A percentile compares a stretch with the other conserved stretches of the same genome.
phyloP scores from a whole-genome alignment of 768 basidiomycete species.

The Austroboletus eburneus region DNA sequence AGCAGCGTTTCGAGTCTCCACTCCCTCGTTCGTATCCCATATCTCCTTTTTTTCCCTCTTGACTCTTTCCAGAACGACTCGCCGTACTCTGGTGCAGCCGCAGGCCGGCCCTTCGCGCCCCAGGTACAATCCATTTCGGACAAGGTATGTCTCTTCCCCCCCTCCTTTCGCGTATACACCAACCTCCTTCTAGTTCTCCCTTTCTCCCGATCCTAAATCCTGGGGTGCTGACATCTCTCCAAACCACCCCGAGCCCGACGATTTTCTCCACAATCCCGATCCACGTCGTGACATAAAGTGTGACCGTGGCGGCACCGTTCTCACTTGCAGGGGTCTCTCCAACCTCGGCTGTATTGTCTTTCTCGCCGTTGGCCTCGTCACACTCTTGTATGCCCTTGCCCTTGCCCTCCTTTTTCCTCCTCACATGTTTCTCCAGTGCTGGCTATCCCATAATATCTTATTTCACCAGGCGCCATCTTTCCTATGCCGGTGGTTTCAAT shows the following conservation, averaged over 20 bases:
- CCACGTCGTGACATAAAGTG: slow-evolving; percentile 56
- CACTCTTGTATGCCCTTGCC: slow-evolving; percentile 51
- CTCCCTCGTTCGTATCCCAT: slow-evolving; percentile 38
- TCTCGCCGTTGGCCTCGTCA: slow-evolving; percentile 47
- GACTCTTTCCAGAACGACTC: slow-evolving; percentile 34
- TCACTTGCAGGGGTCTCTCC: slow-evolving; percentile 64
- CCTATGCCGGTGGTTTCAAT: slow-evolving; percentile 61
- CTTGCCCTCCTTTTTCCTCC: neutral
- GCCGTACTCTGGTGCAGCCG: slow-evolving; percentile 34
- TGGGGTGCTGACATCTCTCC: slow-evolving; percentile 70
- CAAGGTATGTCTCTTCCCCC: slow-evolving; percentile 40
- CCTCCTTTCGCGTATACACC: neutral
- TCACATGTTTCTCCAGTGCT: slow-evolving; percentile 38
- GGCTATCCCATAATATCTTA: slow-evolving; percentile 62
- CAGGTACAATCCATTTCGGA: slow-evolving; percentile 50
- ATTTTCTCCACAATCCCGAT: slow-evolving; percentile 72
- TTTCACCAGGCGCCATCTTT: slow-evolving; percentile 42
- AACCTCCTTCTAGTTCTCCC: slow-evolving; percentile 50
- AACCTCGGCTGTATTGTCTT: slow-evolving; percentile 69
- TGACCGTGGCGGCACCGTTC: slow-evolving; percentile 52
- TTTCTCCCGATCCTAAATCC: slow-evolving; percentile 65
- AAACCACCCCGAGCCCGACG: slow-evolving; percentile 56
- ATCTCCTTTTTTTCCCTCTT: neutral
- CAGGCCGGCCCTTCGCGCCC: slow-evolving; percentile 25
- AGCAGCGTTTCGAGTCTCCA: slow-evolving; percentile 36